Percentiles rank a stretch among this genome's conserved stretches.
These are phyloP conservation scores for Xylaria scruposa DNA, from an alignment of 495 filamentous ascomycete genomes.

Conservation along the genomic window DNA sequence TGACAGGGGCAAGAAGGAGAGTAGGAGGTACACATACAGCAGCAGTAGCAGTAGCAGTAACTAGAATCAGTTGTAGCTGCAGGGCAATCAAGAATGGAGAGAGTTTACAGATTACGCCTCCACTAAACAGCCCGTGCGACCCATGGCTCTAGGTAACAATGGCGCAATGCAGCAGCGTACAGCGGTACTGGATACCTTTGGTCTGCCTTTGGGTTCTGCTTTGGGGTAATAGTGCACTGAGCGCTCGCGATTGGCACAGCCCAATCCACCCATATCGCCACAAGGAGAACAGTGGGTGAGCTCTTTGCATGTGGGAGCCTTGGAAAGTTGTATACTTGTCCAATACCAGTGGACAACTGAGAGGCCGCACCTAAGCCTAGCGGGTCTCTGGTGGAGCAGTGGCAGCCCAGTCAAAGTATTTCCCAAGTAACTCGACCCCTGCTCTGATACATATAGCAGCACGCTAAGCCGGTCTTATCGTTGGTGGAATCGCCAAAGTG, in stretches of 20 bases:
- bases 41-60: not conserved
- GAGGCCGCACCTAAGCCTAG: conserved; percentile 11
- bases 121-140: not conserved
- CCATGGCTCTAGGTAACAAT: conserved; percentile 7
- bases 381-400: conserved; percentile 21
- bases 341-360: conserved; percentile 15
- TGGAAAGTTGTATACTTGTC: conserved; percentile 27
- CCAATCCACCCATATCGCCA: conserved; percentile 10
- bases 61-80: not conserved
- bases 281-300: conserved; percentile 3
- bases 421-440: conserved; percentile 12
- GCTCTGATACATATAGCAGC: conserved; percentile 1
- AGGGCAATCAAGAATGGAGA: not conserved
- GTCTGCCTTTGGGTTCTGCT: not conserved
- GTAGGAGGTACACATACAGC: conserved; percentile 1
- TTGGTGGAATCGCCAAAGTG: conserved; percentile 40
- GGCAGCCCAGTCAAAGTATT: conserved; percentile 7
- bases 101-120: not conserved
- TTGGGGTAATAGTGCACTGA: not conserved
- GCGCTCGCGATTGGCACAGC: not conserved
- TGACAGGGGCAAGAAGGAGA: conserved; percentile 27
- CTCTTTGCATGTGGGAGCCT: conserved; percentile 1
- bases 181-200: too few species aligned
- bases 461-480: conserved; percentile 32
- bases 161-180: conserved; percentile 17